These are phyloP conservation scores for Paradendryphiella salina DNA, from an alignment of 2,329 filamentous ascomycete genomes.

Conservation along the genomic window DNA sequence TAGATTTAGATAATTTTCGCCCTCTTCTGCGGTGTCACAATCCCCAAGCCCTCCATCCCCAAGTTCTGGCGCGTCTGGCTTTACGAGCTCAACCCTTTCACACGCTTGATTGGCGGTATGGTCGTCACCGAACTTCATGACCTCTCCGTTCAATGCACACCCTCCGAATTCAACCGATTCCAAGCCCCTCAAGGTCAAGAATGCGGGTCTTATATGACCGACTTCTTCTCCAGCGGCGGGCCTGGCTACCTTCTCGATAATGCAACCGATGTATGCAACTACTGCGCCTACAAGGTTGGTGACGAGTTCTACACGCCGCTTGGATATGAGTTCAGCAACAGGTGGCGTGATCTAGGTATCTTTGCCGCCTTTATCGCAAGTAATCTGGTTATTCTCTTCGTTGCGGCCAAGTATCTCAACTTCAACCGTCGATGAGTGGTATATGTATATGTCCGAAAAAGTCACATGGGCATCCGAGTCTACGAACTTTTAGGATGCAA, in stretches of 20 bases:
- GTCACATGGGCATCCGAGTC: not conserved
- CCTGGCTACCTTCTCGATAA: conserved; percentile 72
- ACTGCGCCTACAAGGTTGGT: conserved; percentile 79
- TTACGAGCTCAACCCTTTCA: conserved; percentile 82
- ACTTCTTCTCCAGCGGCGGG: conserved; percentile 70
- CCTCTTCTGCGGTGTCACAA: conserved; percentile 85
- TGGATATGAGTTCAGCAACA: conserved; percentile 65
- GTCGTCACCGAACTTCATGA: conserved; percentile 75
- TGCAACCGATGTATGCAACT: conserved; percentile 69
- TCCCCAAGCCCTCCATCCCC: conserved; percentile 76
- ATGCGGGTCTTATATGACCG: conserved; percentile 75
- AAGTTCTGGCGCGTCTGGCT: conserved; percentile 79
- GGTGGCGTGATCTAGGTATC: conserved; percentile 85
- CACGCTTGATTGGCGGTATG: conserved; percentile 77
- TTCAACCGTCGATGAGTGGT: conserved; percentile 47
- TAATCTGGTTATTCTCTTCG: conserved; percentile 69
- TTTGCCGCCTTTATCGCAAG: conserved; percentile 74
- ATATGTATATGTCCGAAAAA: not conserved
- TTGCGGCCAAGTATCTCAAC: conserved; percentile 57
- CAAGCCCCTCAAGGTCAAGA: conserved; percentile 65
- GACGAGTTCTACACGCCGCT: conserved; percentile 77
- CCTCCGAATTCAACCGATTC: conserved; percentile 69
- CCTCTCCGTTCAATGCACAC: conserved; percentile 63
- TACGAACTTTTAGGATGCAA: not conserved
- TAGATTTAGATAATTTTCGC: conserved; percentile 75